Evolutionary conservation across 768 basidiomycete species (phyloP).

Genomic region (Dacryopinax primogenitus): DNA sequence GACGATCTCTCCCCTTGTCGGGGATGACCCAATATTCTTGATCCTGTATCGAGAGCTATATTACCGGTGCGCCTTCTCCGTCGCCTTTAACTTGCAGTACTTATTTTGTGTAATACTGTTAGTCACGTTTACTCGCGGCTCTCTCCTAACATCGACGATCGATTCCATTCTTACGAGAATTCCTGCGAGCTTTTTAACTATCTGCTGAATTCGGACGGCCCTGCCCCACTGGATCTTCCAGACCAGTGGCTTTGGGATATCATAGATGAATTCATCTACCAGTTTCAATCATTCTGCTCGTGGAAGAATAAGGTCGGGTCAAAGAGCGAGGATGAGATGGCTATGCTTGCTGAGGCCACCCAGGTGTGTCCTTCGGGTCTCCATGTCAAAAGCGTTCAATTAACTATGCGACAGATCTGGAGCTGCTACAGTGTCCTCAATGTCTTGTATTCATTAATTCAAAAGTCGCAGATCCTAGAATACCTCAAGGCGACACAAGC

Average conservation of each 20-base stretch:
- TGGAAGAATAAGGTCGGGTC: conserved; percentile 56
- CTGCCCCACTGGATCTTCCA: conserved; percentile 83
- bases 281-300: conserved; percentile 90
- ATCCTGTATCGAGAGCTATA: conserved; percentile 94
- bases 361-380: conserved; percentile 38
- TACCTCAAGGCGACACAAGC: conserved; percentile 71
- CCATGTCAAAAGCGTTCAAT: neutral
- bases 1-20: conserved; percentile 83
- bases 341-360: conserved; percentile 28
- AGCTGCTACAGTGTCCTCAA: conserved; percentile 96
- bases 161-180: conserved; percentile 95
- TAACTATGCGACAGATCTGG: conserved; percentile 56
- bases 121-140: conserved; percentile 87
- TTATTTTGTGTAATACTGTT: conserved; percentile 14
- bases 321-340: conserved; percentile 16
- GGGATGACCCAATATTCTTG: conserved; percentile 91
- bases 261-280: conserved; percentile 95
- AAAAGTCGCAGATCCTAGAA: conserved; percentile 92
- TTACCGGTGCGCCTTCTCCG: conserved; percentile 39
- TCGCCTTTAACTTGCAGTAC: neutral
- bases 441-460: conserved; percentile 94
- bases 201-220: conserved; percentile 91
- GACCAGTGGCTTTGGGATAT: conserved; percentile 99
- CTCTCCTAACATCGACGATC: conserved; percentile 90
- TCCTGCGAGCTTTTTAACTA: conserved; percentile 98